Evolutionary conservation across 1,284 basidiomycete species (phyloP).

Genomic region (Marasmius sp.): DNA sequence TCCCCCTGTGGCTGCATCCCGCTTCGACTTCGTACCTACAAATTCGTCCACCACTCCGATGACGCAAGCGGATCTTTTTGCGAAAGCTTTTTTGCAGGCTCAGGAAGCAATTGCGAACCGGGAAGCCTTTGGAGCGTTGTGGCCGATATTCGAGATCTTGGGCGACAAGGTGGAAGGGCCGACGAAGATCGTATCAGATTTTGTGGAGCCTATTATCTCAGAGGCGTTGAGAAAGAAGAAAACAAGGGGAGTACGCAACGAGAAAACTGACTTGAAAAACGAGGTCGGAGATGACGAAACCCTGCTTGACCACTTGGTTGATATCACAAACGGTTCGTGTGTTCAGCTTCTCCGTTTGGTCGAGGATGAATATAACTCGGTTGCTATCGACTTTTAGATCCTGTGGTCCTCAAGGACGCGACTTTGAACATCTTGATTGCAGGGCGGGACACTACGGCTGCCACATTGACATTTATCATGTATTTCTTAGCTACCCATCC

Average conservation of each 20-base stretch:
- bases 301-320: conserved; percentile 51
- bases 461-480: conserved; percentile 49
- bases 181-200: conserved; percentile 49
- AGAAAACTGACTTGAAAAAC: conserved; percentile 18
- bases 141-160: conserved; percentile 51
- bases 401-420: conserved; percentile 25
- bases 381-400: conserved; percentile 24
- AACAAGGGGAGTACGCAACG: conserved; percentile 9
- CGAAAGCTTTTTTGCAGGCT: conserved; percentile 31
- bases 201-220: conserved; percentile 48
- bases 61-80: neutral
- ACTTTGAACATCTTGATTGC: conserved; percentile 47
- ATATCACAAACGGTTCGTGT: conserved; percentile 43
- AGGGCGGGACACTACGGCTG: conserved; percentile 49
- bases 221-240: conserved; percentile 44
- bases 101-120: conserved; percentile 41
- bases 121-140: conserved; percentile 36
- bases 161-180: conserved; percentile 41
- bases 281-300: conserved; percentile 39
- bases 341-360: neutral
- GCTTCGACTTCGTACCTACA: neutral
- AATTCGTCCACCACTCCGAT: neutral
- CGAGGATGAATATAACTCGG: too few species aligned
- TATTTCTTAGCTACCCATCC: conserved; percentile 59
- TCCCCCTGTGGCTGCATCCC: conserved; percentile 33